Evolutionary conservation across 139 green algal species (phyloP), one percentile per base, ranked within the genome.

Genomic region (Desmodesmus armatus): DNA sequence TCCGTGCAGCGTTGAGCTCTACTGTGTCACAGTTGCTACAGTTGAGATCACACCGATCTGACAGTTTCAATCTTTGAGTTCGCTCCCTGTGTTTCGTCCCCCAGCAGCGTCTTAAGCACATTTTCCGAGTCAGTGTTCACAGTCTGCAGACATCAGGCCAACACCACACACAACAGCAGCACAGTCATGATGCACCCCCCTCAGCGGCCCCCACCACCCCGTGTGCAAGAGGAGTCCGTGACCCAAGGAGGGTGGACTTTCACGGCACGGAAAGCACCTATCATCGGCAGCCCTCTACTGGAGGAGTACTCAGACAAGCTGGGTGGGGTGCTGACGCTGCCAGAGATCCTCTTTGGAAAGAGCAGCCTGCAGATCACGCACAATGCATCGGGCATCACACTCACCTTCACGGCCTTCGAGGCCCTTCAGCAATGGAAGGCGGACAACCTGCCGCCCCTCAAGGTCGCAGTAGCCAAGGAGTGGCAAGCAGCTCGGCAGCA

Each of bases 281-380:
- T 94, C 47, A 90, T 91, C 41, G 82, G 90, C 35, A 89, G 92
- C 67, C 77, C 29, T 43, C 40, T 43, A n/a, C 25, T 83, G 6
- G 85, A 79, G 7, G 23, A 71, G n/a, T 71, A 71, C 35, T 23
- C 5, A 17, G 33, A 76, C 40, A 39, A 71, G 43, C 55, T 83
- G 11, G 69, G 73, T 1, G 87, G 80, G n/a, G 77, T 90, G 3
- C 85, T 91, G 5, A 88, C 89, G 0, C 73, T 96, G 0, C 96
- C 96, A 11, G 96, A 98, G 91, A 96, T 98, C 89, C 86, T 96
- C 27, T 98, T 97, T 82, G 87, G 84, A 4, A 72, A 84, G 13
- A 95, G 88, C 80, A 55, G 63, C 35, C 87, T 98, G 63, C 65
- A 84, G 15, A 51, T 98, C 2, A 74, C 62, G 21, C 96, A 98